These are phyloP conservation scores for Cercospora brassicicola DNA, from an alignment of 2,329 filamentous ascomycete species.

Conservation along the genomic window DNA sequence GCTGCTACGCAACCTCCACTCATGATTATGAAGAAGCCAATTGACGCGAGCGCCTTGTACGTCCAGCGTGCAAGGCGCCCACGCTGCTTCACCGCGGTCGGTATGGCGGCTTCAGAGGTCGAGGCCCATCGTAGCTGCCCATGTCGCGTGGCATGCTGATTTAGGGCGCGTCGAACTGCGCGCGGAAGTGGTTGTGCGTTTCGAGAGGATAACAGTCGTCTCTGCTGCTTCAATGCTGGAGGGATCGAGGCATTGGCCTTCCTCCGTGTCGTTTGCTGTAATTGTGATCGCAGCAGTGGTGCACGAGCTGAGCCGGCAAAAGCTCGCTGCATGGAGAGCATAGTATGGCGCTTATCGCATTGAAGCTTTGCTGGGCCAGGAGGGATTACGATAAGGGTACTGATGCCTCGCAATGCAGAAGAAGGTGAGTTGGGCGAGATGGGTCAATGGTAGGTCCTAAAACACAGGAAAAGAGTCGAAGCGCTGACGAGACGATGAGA, in stretches of 20 bases:
- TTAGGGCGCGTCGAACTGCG: constrained; percentile 19
- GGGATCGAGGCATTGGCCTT: constrained; percentile 16
- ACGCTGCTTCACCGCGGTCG: constrained; percentile 18
- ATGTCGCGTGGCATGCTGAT: constrained; percentile 14
- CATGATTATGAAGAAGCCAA: constrained; percentile 74
- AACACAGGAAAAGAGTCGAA: not conserved
- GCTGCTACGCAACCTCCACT: constrained; percentile 68
- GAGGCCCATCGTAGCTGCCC: constrained; percentile 27
- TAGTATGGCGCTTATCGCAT: constrained; percentile 26
- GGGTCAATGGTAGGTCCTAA: not conserved
- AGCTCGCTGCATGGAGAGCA: constrained; percentile 29
- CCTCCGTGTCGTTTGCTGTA: constrained; percentile 12
- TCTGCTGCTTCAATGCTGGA: constrained; percentile 6
- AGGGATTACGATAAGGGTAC: not conserved
- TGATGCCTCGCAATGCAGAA: not conserved
- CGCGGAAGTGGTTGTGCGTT: constrained; percentile 21
- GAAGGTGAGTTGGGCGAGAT: not conserved
- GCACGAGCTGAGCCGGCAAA: constrained; percentile 25
- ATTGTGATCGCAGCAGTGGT: constrained; percentile 5
- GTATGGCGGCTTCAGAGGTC: constrained; percentile 7
- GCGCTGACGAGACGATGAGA: constrained; percentile 1
- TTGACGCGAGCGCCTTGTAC: constrained; percentile 68
- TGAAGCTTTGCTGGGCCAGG: constrained; percentile 16
- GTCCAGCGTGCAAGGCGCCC: constrained; percentile 53
- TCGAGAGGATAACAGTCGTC: constrained; percentile 13